These are phyloP conservation scores for Fusarium globosum DNA, from an alignment of 2,329 filamentous ascomycete genomes.

Conservation along the genomic window DNA sequence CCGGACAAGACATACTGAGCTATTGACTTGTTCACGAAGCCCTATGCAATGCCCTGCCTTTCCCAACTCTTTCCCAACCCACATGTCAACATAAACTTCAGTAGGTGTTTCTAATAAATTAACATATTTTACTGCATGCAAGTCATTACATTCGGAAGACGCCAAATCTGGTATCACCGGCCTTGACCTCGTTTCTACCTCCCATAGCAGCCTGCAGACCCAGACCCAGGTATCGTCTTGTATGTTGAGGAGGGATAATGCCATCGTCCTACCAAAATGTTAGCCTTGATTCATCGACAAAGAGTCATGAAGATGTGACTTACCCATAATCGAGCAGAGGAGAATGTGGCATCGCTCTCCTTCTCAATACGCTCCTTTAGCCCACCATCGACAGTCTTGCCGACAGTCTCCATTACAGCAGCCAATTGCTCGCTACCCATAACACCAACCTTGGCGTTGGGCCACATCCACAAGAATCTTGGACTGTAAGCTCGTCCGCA, in stretches of 20 bases:
- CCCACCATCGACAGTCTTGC: conserved; percentile 82
- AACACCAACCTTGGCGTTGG: conserved; percentile 93
- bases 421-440: conserved; percentile 96
- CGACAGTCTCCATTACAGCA: conserved; percentile 94
- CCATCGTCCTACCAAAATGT: conserved; percentile 73
- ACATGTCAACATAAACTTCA: background rate
- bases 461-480: conserved; percentile 95
- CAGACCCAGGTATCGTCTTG: conserved; percentile 76
- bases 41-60: background rate
- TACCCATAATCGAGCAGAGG: conserved; percentile 89
- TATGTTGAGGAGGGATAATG: conserved; percentile 82
- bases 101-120: background rate
- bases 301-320: conserved; percentile 38
- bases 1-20: background rate
- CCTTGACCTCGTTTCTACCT: conserved; percentile 70
- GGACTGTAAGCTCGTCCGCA: conserved; percentile 95
- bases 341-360: conserved; percentile 90
- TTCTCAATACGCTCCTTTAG: conserved; percentile 86
- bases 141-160: conserved; percentile 80
- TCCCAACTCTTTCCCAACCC: background rate
- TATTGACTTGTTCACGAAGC: background rate
- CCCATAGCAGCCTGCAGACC: conserved; percentile 78
- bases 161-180: conserved; percentile 76
- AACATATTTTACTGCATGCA: conserved; percentile 3
- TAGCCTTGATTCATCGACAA: background rate